These are phyloP conservation scores for Polygonum maritimum DNA, from an alignment of 148 eudicot genomes.

Conservation along the genomic window DNA sequence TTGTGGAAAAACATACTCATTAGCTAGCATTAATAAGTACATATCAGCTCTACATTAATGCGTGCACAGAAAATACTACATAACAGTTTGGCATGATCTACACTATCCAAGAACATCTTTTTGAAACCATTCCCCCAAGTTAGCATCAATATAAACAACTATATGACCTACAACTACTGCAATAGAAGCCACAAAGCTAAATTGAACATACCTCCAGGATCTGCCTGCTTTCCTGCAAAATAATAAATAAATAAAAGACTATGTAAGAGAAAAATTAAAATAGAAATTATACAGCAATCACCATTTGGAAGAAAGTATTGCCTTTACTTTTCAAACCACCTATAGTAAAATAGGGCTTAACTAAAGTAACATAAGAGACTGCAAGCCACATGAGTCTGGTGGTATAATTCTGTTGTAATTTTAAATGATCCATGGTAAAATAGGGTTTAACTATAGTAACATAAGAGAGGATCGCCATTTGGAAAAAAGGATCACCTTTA, in stretches of 20 bases:
- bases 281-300: neutral
- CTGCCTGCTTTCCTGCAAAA: constrained; percentile 73
- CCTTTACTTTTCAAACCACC: neutral
- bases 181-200: constrained; percentile 4
- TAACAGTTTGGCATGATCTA: neutral
- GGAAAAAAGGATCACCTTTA: neutral
- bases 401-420: neutral
- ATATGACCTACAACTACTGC: neutral
- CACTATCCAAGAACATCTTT: neutral
- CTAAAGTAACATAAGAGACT: constrained; percentile 1
- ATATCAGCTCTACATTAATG: neutral
- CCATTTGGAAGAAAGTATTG: neutral
- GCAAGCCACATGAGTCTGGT: neutral
- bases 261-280: constrained; percentile 8
- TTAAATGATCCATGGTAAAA: no score
- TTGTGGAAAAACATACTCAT: neutral
- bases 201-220: constrained; percentile 62
- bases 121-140: neutral
- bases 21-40: neutral
- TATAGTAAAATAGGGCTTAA: neutral
- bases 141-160: neutral
- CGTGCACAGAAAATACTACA: neutral
- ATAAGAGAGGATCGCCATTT: no score
- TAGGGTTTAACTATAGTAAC: no score
- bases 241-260: constrained; percentile 8